A percentile compares a stretch with the other conserved stretches of the same genome.
Evolutionary conservation across 257 asterid genomes (phyloP).

Genomic region (Gynochthodes officinalis): DNA sequence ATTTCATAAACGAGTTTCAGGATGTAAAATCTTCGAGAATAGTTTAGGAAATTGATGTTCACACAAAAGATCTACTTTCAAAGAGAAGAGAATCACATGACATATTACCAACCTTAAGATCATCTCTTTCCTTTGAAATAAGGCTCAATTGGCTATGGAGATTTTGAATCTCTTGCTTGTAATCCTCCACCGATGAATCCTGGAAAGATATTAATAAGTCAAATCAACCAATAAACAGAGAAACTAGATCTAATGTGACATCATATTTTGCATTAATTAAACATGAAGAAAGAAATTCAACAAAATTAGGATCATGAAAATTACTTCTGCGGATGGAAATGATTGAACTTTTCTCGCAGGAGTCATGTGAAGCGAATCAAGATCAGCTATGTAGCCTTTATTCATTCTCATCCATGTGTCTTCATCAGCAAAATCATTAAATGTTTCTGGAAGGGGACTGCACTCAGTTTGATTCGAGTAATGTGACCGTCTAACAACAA

Average conservation of each 20-base stretch:
- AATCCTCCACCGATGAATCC: constrained; percentile 54
- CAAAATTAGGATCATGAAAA: constrained; percentile 17
- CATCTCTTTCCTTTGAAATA: constrained; percentile 72
- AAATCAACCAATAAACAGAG: not conserved
- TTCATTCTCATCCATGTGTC: constrained; percentile 92
- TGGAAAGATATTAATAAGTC: constrained; percentile 22
- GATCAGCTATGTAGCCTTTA: constrained; percentile 83
- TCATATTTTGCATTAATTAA: not conserved
- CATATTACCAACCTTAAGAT: constrained; percentile 56
- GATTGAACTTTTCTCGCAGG: constrained; percentile 75
- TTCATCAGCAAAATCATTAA: constrained; percentile 75
- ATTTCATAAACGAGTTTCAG: not conserved
- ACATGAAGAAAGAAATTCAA: constrained; percentile 4
- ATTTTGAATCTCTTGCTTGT: constrained; percentile 57
- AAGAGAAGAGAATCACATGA: not conserved
- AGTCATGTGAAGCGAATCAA: constrained; percentile 72
- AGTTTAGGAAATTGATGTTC: no score
- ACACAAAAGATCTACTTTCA: not conserved
- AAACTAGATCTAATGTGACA: not conserved
- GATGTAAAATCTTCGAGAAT: not conserved
- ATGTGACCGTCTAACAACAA: constrained; percentile 72
- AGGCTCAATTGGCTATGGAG: constrained; percentile 58
- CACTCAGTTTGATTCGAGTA: constrained; percentile 49
- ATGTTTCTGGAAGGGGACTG: constrained; percentile 84
- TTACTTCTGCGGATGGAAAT: constrained; percentile 56